Evolutionary conservation across 2,329 filamentous ascomycete species (phyloP).

Genomic region (Talaromyces verruculosus): DNA sequence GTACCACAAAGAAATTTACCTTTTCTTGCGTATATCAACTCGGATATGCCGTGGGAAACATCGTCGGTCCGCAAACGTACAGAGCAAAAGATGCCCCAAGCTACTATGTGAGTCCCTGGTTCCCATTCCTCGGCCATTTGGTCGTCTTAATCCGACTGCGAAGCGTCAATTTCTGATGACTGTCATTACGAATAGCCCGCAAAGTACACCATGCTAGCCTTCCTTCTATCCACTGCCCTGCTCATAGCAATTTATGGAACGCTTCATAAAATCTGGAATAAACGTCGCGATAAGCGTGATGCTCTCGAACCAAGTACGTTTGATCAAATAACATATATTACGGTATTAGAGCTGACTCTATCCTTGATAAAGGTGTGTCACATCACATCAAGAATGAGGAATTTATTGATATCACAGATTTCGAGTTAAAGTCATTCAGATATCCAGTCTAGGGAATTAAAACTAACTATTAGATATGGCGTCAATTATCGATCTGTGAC

Average conservation of each 20-base stretch:
- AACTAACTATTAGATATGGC: not conserved
- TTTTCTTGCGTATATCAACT: not conserved
- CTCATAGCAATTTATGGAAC: not conserved
- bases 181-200: not conserved
- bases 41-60: not conserved
- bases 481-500: not conserved
- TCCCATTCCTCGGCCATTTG: too few relatives aligned
- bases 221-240: not conserved
- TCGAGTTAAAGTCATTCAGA: not conserved
- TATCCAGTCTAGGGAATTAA: not conserved
- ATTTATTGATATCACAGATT: not conserved
- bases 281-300: not conserved
- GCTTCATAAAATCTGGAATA: not conserved
- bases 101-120: not conserved
- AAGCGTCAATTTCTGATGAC: too few relatives aligned
- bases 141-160: too few relatives aligned
- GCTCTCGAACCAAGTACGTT: not conserved
- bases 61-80: not conserved
- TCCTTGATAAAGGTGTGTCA: not conserved
- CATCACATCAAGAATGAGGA: not conserved
- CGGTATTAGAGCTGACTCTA: not conserved
- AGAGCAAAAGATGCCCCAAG: not conserved
- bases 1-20: not conserved
- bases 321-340: not conserved
- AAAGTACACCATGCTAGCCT: not conserved